Evolutionary conservation across 1,284 basidiomycete species (phyloP).

Genomic region (Trametes sp.): DNA sequence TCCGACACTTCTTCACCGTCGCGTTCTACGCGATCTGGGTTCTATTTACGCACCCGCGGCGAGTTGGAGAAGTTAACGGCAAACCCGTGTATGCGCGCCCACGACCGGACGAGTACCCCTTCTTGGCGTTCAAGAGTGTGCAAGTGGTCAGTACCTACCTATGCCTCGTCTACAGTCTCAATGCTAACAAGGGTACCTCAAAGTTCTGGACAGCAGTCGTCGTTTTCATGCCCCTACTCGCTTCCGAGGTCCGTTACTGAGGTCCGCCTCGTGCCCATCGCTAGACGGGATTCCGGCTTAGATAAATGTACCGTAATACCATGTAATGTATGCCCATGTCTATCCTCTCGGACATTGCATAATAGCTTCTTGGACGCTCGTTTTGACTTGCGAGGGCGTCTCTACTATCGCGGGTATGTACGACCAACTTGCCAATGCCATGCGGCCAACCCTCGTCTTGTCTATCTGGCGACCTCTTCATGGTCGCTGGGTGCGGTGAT

Average conservation of each 20-base stretch:
- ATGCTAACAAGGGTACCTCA: not conserved
- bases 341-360: not conserved
- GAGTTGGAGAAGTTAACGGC: slow-evolving; percentile 37
- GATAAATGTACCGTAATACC: slow-evolving; percentile 17
- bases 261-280: not conserved
- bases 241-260: slow-evolving; percentile 80
- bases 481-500: no score
- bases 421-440: no score
- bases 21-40: slow-evolving; percentile 93
- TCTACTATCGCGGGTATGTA: not conserved
- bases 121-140: slow-evolving; percentile 59
- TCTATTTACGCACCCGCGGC: slow-evolving; percentile 76
- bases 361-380: not conserved
- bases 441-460: no score
- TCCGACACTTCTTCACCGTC: slow-evolving; percentile 95
- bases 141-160: slow-evolving; percentile 59
- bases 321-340: slow-evolving; percentile 22
- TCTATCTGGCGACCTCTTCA: no score
- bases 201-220: slow-evolving; percentile 91
- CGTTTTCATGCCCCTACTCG: slow-evolving; percentile 86
- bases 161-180: not conserved
- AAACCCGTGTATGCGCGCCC: slow-evolving; percentile 51
- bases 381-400: not conserved
- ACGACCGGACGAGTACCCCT: slow-evolving; percentile 65
- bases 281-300: slow-evolving; percentile 9